A percentile compares a stretch with the other conserved stretches of the same genome.
Evolutionary conservation across 306 rosid genomes (phyloP).

Genomic region (Lathyrus oleraceus): DNA sequence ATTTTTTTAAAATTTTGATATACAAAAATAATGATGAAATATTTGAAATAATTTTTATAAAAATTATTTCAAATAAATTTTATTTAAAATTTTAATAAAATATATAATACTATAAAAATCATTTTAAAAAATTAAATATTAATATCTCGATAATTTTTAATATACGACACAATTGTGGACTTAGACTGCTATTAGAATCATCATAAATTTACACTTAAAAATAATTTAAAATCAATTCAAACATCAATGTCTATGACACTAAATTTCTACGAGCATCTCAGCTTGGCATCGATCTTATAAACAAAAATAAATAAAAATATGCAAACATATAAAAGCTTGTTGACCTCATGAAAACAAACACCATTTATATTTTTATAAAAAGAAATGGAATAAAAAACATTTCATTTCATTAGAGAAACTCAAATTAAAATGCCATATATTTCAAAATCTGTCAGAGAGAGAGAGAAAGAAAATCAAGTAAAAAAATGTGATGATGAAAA

Average conservation of each 20-base stretch:
- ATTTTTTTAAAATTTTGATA: no score
- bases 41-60: no score
- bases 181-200: no score
- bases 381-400: not conserved
- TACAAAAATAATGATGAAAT: no score
- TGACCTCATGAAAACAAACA: not conserved
- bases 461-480: not conserved
- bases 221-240: no score
- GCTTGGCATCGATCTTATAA: not conserved
- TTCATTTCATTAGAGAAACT: not conserved
- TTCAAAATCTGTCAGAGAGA: not conserved
- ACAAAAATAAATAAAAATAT: not conserved
- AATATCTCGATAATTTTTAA: no score
- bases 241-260: not conserved
- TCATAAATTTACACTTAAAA: no score
- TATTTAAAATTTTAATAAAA: no score
- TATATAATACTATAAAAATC: no score
- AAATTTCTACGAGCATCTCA: not conserved
- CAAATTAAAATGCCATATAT: not conserved
- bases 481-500: not conserved
- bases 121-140: no score
- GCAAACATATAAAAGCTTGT: not conserved
- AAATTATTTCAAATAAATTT: no score
- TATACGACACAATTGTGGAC: no score
- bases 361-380: not conserved